Conservation (phyloP, 2,329 filamentous ascomycete species). For the Trichoderma sp. region DNA sequence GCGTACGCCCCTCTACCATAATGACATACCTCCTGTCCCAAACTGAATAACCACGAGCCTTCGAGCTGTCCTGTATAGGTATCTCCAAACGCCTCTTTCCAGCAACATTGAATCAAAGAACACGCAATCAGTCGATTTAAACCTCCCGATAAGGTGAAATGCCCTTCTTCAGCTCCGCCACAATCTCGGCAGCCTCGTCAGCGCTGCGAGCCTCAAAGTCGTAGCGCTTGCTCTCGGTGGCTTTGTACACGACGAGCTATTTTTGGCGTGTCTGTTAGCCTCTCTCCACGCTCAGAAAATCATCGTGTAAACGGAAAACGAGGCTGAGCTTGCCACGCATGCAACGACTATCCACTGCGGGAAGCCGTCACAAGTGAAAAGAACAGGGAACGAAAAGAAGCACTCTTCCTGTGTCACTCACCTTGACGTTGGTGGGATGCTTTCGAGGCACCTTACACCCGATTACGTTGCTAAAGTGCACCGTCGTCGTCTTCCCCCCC, state of each 20-base stretch:
- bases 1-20: not conserved
- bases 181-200: slow-evolving; percentile 76
- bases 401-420: slow-evolving; percentile 42
- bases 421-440: slow-evolving; percentile 79
- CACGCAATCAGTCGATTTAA: slow-evolving; percentile 27
- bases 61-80: too few species aligned
- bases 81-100: not conserved
- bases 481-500: slow-evolving; percentile 72
- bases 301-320: not conserved
- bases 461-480: slow-evolving; percentile 80
- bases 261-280: slow-evolving; percentile 28
- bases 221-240: slow-evolving; percentile 77
- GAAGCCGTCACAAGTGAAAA: not conserved
- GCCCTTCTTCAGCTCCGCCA: slow-evolving; percentile 75
- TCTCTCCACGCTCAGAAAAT: too few species aligned
- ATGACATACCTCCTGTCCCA: not conserved
- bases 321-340: slow-evolving; percentile 19
- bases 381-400: not conserved
- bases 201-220: slow-evolving; percentile 78
- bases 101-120: not conserved
- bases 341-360: not conserved
- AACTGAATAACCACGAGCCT: not conserved
- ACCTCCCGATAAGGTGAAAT: slow-evolving; percentile 66
- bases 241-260: slow-evolving; percentile 71
- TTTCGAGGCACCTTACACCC: slow-evolving; percentile 80